These are phyloP conservation scores for Candolleomyces aberdarensis DNA, from an alignment of 768 basidiomycete genomes.

Conservation along the genomic window DNA sequence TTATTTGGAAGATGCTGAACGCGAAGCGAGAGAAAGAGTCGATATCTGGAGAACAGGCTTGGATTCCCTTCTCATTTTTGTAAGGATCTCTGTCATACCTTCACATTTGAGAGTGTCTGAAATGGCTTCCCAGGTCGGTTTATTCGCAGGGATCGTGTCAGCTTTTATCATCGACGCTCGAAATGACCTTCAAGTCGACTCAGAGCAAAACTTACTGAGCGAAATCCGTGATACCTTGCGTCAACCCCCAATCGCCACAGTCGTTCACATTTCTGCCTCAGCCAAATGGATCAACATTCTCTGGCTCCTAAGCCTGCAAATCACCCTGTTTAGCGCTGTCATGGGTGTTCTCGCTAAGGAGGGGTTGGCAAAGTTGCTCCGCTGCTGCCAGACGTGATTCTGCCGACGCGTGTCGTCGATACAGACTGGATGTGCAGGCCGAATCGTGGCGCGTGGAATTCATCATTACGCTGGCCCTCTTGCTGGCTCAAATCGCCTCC, in stretches of 20 bases:
- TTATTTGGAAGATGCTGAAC: conserved; percentile 1
- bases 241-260: too few species aligned
- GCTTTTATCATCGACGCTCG: conserved; percentile 18
- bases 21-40: neutral
- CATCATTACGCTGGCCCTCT: conserved; percentile 12
- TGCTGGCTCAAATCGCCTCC: conserved; percentile 15
- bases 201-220: conserved; percentile 13
- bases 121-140: conserved; percentile 12
- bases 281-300: conserved; percentile 11
- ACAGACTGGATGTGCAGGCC: conserved; percentile 13
- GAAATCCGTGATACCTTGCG: neutral
- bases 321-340: conserved; percentile 23
- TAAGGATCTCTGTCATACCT: neutral
- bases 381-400: conserved; percentile 7
- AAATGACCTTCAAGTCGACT: conserved; percentile 13
- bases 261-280: neutral
- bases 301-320: conserved; percentile 23
- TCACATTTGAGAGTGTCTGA: neutral
- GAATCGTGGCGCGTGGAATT: conserved; percentile 12
- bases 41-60: conserved; percentile 3
- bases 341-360: conserved; percentile 21
- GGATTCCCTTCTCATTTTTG: conserved; percentile 6
- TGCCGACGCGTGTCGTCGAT: conserved; percentile 15
- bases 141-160: conserved; percentile 20
- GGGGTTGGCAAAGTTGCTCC: conserved; percentile 16